phyloP scores from a whole-genome alignment of 2,329 filamentous ascomycete genomes.

The Ophiostoma sp. region DNA sequence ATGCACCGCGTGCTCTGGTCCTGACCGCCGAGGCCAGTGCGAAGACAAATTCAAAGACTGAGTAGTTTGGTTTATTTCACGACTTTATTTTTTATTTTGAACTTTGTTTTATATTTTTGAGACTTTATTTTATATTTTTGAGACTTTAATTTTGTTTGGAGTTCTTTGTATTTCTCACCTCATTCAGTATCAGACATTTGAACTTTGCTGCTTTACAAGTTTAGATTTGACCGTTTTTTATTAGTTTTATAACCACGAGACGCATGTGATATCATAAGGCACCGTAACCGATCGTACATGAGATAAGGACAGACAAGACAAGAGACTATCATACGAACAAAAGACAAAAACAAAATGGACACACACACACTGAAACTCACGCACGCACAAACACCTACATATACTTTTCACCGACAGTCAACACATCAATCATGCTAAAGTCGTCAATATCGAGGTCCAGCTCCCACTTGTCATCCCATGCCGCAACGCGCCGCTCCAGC shows the following conservation, averaged over 20 bases:
- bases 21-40: constrained; percentile 67
- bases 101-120: no score
- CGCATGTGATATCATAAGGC: not conserved
- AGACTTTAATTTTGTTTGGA: no score
- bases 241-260: not conserved
- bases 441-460: not conserved
- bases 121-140: no score
- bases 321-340: not conserved
- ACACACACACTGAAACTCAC: no score
- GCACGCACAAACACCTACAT: not conserved
- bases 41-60: constrained; percentile 54
- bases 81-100: not conserved
- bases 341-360: not conserved
- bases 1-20: constrained; percentile 66
- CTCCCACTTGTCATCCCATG: constrained; percentile 24
- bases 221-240: not conserved
- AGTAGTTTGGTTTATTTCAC: constrained; percentile 27
- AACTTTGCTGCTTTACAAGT: no score
- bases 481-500: constrained; percentile 28
- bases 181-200: no score
- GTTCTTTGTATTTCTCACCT: not conserved
- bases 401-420: not conserved
- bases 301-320: not conserved
- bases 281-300: not conserved
- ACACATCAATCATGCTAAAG: not conserved